A percentile compares a stretch with the other conserved stretches of the same genome.
Evolutionary conservation across 352 stramenopile species (phyloP).

Genomic region (Phytopythium helicoides): DNA sequence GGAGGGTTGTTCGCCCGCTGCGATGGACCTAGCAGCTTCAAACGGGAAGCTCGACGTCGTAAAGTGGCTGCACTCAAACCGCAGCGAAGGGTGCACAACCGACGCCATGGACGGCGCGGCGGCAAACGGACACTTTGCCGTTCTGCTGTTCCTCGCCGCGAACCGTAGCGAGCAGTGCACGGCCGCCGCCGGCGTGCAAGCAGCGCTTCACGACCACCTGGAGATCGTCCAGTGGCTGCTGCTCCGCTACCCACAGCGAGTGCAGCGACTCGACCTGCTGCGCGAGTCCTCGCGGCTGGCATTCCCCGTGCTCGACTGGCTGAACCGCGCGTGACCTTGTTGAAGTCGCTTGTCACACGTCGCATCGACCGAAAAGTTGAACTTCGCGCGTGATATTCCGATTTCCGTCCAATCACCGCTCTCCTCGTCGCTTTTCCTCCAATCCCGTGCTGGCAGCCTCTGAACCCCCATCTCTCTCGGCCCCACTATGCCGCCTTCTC

Average conservation of each 20-base stretch:
- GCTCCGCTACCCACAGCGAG: background rate
- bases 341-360: too few relatives aligned
- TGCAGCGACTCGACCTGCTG: background rate
- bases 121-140: slow-evolving; percentile 1
- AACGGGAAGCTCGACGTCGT: slow-evolving; percentile 7
- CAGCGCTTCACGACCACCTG: slow-evolving; percentile 8
- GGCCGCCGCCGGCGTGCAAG: background rate
- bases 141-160: slow-evolving; percentile 5
- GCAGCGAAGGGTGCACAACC: slow-evolving; percentile 4
- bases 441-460: too few relatives aligned
- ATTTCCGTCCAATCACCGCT: too few relatives aligned
- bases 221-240: slow-evolving; percentile 13
- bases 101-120: slow-evolving; percentile 6
- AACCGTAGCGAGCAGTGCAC: slow-evolving; percentile 4
- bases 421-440: too few relatives aligned
- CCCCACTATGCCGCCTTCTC: background rate
- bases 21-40: slow-evolving; percentile 8
- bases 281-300: background rate
- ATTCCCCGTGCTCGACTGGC: slow-evolving; percentile 3
- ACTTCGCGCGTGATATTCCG: too few relatives aligned
- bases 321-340: too few relatives aligned
- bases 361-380: too few relatives aligned
- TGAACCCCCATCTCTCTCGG: background rate
- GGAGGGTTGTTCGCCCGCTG: slow-evolving; percentile 1
- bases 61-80: slow-evolving; percentile 9